Evolutionary conservation across 768 basidiomycete genomes (phyloP), one percentile per base, ranked within the genome.

Genomic region (Russula abietina): DNA sequence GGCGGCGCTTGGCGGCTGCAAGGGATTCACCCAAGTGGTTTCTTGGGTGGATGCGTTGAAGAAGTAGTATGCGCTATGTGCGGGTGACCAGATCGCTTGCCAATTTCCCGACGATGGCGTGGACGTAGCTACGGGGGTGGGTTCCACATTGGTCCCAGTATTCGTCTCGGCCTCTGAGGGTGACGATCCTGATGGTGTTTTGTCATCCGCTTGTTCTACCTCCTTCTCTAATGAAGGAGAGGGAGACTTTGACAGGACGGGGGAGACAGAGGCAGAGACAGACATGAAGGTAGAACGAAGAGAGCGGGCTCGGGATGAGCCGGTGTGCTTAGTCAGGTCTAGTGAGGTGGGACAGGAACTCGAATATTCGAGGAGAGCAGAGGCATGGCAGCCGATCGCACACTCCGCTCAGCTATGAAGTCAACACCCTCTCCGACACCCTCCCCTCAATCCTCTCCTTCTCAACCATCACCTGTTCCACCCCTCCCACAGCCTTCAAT

Each of bases 31-130:
- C 91, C 91, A 93, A 2, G 91, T 93, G 19, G 91, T 93, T 75
- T 92, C 84, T 57, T 86, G 78, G 0, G 91, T 91, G 63, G 75
- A 72, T 11, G 83, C 61, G 73, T 92, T 93, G 79, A 80, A 89
- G 77, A 92, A 93, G 73, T 93, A 93, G 75, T 93, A 93, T 11
- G 88, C 80, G 73, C 82, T 88, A 76, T 89, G 83, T 64, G 85
- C 78, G 1, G 89, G 83, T 1, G 90, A 85, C 75, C 80, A 93
- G 33, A 93, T 80, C 41, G 91, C 91, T 73, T 92, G 91, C 91
- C 91, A 93, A 71, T 71, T 58, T 70, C 68, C 67, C 36, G 68
- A 59, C 57, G 65, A 50, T 50, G 67, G 57, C 45, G 62, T 30
- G 52, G 67, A 55, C 32, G 62, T 32, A 53, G 61, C 54, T 16